Evolutionary conservation across 2,329 filamentous ascomycete species (phyloP), one percentile per base, ranked within the genome.

Genomic region (Emergomyces pasteurianus): DNA sequence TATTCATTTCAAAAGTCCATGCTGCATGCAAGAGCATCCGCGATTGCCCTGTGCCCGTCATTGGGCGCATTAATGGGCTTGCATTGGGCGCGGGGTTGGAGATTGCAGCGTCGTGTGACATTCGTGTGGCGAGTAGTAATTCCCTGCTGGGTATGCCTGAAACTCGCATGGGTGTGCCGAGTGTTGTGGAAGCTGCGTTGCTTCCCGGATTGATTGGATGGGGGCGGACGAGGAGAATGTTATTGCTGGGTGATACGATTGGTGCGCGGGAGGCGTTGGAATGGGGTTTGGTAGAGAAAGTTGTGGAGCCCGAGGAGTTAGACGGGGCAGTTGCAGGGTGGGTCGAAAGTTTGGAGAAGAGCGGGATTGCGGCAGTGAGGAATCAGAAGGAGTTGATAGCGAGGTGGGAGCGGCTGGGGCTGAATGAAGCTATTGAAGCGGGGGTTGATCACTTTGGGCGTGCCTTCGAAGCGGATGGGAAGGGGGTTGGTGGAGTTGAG

Each of bases 91-190:
- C 72, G 2, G 73, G 74, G 1, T 63, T 75, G 31, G 70, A 74
- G 54, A 64, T 76, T 34, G 66, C 67, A 31, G 72, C 70, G 3
- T 66, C 71, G 9, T 75, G 74, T 56, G 75, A 76, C 63, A 61
- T 76, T 46, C 66, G 73, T 21, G 66, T 76, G 36, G 73, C 72
- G 1, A 73, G 69, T 12, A 58, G 60, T 49, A 61, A 63, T 23
- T 70, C 70, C 9, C 63, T 67, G 3, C 74, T 76, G 63, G 73
- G 69, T 1, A 76, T 76, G 74, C 74, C 74, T 0, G 74, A 76
- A 63, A 72, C 75, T 14, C 65, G 63, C 38, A 66, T 76, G 16
- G 74, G 73, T 0, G 70, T 76, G 3, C 74, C 74, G 2, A 72
- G 70, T 40, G 74, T 76, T 1, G 71, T 76, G 23, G 72, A 76